Evolutionary conservation across 345 rosid species (phyloP), one percentile per base, ranked within the genome.

Genomic region (Brassica incana): DNA sequence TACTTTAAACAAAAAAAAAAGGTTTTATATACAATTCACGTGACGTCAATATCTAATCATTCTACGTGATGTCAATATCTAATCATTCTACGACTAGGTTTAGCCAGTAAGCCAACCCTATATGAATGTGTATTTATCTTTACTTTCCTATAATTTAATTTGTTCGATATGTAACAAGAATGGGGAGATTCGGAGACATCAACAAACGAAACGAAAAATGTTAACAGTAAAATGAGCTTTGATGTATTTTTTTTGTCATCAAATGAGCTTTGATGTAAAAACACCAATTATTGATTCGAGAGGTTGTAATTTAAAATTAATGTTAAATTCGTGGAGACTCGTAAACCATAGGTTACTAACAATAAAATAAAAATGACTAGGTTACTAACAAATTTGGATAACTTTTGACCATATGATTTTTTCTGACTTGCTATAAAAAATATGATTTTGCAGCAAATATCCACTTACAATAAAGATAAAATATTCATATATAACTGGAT

Each of bases 11-110:
- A 18, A 60, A 60, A n/a, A 60, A 54, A 60, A 59, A 9, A 23
- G n/a, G 30, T 60, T 60, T 23, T 60, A 4, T 23, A 23, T 23
- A 25, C 64, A 60, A 60, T 9, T 23, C 25, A 60, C 64, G 64
- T 56, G 11, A 56, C 6, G 12, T 56, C 27, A 0, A 56, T 56
- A 56, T 56, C 62, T 18, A 23, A 60, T 60, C n/a, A 60, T 60
- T 60, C 64, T 60, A 9, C 64, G 23, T 56, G 11, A 56, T 18
- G 12, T 56, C 27, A 0, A 56, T 56, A 56, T 56, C 62, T 18
- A 23, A 60, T 60, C n/a, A 60, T 60, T 60, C 64, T 60, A 9
- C 64, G 23, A 60, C 64, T 60, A 60, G 64, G 32, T 23, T 60
- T 60, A 23, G 32, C 64, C 32, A 60, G 64, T 60, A 60, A 60